These are phyloP conservation scores for Phytopythium aichiense DNA, from an alignment of 352 stramenopile genomes.

Conservation along the genomic window DNA sequence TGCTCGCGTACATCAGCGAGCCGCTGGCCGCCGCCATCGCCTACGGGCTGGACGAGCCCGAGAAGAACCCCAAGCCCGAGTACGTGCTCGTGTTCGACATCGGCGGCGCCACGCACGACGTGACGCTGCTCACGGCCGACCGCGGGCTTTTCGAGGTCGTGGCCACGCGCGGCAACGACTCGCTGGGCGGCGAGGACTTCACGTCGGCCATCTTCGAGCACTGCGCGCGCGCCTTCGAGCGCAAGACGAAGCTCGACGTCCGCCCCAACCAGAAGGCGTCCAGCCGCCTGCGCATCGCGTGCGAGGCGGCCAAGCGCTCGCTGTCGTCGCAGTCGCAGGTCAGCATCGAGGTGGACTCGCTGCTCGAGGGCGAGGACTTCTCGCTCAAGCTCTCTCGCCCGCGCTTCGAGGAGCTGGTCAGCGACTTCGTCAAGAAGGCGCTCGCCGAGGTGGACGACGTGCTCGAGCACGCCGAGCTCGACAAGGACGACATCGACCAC, in stretches of 20 bases:
- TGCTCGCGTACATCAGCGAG: conserved; percentile 98
- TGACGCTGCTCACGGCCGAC: conserved; percentile 95
- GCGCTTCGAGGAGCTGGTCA: conserved; percentile 95
- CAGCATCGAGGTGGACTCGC: conserved; percentile 96
- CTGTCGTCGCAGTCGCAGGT: conserved; percentile 95
- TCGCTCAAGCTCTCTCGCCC: conserved; percentile 96
- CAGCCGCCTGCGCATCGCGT: conserved; percentile 93
- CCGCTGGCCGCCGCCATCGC: conserved; percentile 97
- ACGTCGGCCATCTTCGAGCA: conserved; percentile 96
- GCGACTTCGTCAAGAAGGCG: conserved; percentile 90
- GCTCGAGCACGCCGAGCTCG: conserved; percentile 65
- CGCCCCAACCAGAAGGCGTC: conserved; percentile 92
- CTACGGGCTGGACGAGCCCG: conserved; percentile 96
- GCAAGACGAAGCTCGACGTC: conserved; percentile 93
- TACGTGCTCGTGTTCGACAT: conserved; percentile 99
- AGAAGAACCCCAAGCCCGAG: conserved; percentile 84
- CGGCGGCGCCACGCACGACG: conserved; percentile 96
- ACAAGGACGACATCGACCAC: conserved; percentile 92
- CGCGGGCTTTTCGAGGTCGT: conserved; percentile 98
- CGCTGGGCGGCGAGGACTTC: conserved; percentile 96
- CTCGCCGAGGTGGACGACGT: conserved; percentile 90
- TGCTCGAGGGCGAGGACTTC: conserved; percentile 97
- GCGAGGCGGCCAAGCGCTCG: conserved; percentile 96
- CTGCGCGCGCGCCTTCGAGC: conserved; percentile 95
- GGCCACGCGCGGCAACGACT: conserved; percentile 94